Percentiles rank a stretch among this genome's conserved stretches.
Evolutionary conservation across 257 asterid genomes (phyloP).

Genomic region (Ocimum tenuiflorum): DNA sequence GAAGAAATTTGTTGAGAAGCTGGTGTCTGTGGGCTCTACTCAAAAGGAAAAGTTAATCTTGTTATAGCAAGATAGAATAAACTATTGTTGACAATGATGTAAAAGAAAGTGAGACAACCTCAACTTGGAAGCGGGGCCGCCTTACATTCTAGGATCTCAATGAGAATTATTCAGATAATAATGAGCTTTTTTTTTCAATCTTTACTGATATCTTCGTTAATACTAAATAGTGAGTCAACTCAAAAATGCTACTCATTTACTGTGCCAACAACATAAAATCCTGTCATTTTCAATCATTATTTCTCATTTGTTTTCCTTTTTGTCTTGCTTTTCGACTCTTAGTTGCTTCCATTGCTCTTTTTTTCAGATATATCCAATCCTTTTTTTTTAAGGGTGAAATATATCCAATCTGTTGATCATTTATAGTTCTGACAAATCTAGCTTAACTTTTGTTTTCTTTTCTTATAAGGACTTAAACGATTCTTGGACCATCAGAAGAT

Average conservation of each 20-base stretch:
- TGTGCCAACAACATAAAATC: background rate
- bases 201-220: background rate
- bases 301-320: background rate
- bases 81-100: background rate
- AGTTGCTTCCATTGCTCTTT: too few species aligned
- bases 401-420: too few species aligned
- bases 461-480: background rate
- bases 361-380: too few species aligned
- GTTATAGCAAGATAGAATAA: background rate
- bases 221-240: too few species aligned
- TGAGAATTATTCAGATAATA: background rate
- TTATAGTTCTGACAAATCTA: too few species aligned
- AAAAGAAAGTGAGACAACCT: background rate
- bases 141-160: background rate
- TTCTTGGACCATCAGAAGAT: background rate
- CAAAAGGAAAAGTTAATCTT: background rate
- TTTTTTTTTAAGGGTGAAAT: too few species aligned
- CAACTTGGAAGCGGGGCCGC: slow-evolving; percentile 12
- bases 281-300: background rate
- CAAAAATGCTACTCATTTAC: too few species aligned
- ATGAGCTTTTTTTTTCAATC: background rate
- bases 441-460: background rate
- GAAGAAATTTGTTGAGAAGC: slow-evolving; percentile 11
- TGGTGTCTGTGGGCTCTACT: slow-evolving; percentile 19
- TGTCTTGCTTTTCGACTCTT: background rate